A percentile compares a stretch with the other conserved stretches of the same genome.
Evolutionary conservation across 2,329 filamentous ascomycete genomes (phyloP).

Genomic region (Colletotrichum noveboracense): DNA sequence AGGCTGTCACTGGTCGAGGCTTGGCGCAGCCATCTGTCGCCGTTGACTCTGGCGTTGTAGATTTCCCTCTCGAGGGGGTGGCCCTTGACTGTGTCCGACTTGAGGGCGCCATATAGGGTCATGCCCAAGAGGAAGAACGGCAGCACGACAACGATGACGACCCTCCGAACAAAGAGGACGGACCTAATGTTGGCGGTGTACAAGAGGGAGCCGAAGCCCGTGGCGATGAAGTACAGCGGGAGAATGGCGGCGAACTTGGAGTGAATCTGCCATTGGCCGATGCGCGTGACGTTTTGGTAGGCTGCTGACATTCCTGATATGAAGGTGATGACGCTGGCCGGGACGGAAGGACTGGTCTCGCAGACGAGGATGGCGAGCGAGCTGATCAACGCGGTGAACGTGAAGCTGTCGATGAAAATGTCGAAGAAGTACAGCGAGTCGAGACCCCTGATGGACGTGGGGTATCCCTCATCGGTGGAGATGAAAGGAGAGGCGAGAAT

Average conservation of each 20-base stretch:
- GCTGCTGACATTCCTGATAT: constrained; percentile 43
- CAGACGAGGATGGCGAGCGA: constrained; percentile 52
- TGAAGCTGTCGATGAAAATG: constrained; percentile 51
- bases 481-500: constrained; percentile 34
- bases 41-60: constrained; percentile 50
- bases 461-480: constrained; percentile 24
- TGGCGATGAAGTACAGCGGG: constrained; percentile 42
- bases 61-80: constrained; percentile 57
- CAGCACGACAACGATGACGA: constrained; percentile 43
- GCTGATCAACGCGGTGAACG: constrained; percentile 48
- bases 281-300: constrained; percentile 37
- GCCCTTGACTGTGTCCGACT: constrained; percentile 28
- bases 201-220: constrained; percentile 47
- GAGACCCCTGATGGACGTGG: constrained; percentile 34
- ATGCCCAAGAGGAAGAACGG: constrained; percentile 38
- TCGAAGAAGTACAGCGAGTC: constrained; percentile 54
- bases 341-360: constrained; percentile 49
- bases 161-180: constrained; percentile 47
- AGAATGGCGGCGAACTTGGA: constrained; percentile 39
- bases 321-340: constrained; percentile 48
- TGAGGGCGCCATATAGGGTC: constrained; percentile 40
- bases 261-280: constrained; percentile 52
- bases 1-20: constrained; percentile 53
- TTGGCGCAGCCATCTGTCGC: constrained; percentile 54
- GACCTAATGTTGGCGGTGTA: constrained; percentile 48